Percentiles rank a stretch among this genome's conserved stretches.
These are phyloP conservation scores for Phytophthora pistaciae DNA, from an alignment of 352 stramenopile species.

Conservation along the genomic window DNA sequence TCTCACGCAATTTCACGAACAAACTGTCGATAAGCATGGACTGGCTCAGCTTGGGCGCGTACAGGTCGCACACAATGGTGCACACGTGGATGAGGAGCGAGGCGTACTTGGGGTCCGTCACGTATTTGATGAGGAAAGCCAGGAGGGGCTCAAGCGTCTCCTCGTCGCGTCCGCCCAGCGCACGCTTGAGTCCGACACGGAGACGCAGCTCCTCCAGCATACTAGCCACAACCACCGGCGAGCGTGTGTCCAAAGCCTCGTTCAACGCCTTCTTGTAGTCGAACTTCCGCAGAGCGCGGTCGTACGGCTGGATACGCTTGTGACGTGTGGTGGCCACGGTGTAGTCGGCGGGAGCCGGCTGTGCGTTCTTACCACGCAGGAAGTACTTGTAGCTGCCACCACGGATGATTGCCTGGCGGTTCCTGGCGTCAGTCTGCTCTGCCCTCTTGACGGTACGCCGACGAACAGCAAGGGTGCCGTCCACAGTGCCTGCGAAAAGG, in stretches of 20 bases:
- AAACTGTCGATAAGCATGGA: constrained; percentile 94
- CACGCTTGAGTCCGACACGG: constrained; percentile 90
- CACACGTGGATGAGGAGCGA: constrained; percentile 93
- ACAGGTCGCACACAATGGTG: constrained; percentile 94
- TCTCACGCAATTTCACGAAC: constrained; percentile 93
- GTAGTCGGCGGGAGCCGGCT: constrained; percentile 78
- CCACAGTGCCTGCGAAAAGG: constrained; percentile 78
- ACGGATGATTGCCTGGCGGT: constrained; percentile 76
- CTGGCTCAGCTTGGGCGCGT: constrained; percentile 92
- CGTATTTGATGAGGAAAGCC: constrained; percentile 96
- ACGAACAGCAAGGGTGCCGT: constrained; percentile 87
- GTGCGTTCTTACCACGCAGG: constrained; percentile 88
- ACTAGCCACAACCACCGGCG: constrained; percentile 92
- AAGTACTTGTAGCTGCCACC: constrained; percentile 93
- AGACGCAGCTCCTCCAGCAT: constrained; percentile 96
- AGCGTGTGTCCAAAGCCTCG: constrained; percentile 92
- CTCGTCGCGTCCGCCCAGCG: constrained; percentile 94
- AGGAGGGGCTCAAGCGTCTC: constrained; percentile 95
- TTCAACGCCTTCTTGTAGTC: constrained; percentile 97
- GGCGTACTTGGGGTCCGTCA: constrained; percentile 95
- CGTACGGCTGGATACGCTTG: constrained; percentile 93
- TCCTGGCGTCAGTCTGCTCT: constrained; percentile 74
- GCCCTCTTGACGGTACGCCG: constrained; percentile 76
- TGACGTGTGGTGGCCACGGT: constrained; percentile 85
- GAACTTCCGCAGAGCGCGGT: constrained; percentile 95